Base-by-base conservation (phyloP, 1,139 yeast species). In the Taiozyma sp. region DNA sequence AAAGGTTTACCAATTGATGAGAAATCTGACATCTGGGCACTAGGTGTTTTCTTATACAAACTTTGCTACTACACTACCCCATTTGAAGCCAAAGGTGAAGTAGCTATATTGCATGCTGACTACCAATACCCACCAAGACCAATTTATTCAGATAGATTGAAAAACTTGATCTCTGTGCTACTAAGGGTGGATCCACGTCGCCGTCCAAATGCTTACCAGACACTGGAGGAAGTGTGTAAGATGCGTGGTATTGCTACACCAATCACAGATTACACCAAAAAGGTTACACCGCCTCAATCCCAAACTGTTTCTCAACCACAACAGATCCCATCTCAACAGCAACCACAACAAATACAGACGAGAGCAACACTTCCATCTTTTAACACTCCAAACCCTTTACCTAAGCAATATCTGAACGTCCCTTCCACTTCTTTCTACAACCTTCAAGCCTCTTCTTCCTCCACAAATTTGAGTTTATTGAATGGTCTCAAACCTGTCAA, bases 1-100 rank as follows among this genome's bases (percentile, higher is more conserved):
- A 77, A 86, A 55, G 88, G 95, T 4, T 77, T 85, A 53, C 95
- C 98, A 4, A 87, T 93, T 54, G 96, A 91, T 68, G 98, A 93
- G 64, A 93, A 93, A 66, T 81, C 91, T 55, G 99, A 93, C 68
- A 83, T 93, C 35, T 93, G 99, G 99, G 99, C 99, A 0, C 72
- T 93, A 52, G 99, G 99, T 14, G 82, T 91, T 30, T 87, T 95
- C 58, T 73, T 93, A 49, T 93, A 91, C 73, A 93, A 95, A 67
- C 72, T 93, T 51, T 88, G 98, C 65, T 93, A 88, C 69, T 93
- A 88, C 67, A 91, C 90, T 1, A 93, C 99, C 0, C 99, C 99
- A 0, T 93, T 93, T 67, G 99, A 93, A 68, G 79, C 79, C 66
- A 82, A 85, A 13, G 88, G 88, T 24, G 86, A 80, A 56, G 68